A percentile compares a stretch with the other conserved stretches of the same genome.
These are phyloP conservation scores for Elongisporangium undulatum DNA, from an alignment of 352 stramenopile genomes.

Conservation along the genomic window DNA sequence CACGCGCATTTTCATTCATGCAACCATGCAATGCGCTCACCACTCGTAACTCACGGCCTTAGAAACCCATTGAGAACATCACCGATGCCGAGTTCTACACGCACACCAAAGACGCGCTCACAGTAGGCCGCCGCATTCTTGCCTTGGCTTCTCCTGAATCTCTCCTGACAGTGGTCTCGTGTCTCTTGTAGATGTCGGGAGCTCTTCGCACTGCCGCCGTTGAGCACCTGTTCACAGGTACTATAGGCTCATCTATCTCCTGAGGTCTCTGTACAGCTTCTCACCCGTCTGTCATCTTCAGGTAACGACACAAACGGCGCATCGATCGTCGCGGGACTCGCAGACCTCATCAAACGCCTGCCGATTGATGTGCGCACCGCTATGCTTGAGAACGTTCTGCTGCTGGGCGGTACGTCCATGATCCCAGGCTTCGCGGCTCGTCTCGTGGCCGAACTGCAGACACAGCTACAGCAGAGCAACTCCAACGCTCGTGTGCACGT, in stretches of 20 bases:
- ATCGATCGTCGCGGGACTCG: constrained; percentile 54
- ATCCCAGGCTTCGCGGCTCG: constrained; percentile 58
- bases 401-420: constrained; percentile 74
- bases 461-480: constrained; percentile 31
- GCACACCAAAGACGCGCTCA: constrained; percentile 24
- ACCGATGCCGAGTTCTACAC: constrained; percentile 46
- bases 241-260: neutral
- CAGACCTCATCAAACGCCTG: constrained; percentile 44
- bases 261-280: neutral
- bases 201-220: constrained; percentile 29
- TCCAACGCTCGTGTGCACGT: constrained; percentile 23
- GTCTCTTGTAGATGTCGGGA: constrained; percentile 27
- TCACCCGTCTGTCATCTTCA: neutral
- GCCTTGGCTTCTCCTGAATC: neutral
- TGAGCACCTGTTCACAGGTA: constrained; percentile 49
- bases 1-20: neutral
- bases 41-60: neutral
- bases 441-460: constrained; percentile 39
- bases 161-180: neutral
- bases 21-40: neutral
- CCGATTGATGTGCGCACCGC: constrained; percentile 61
- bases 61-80: constrained; percentile 31
- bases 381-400: constrained; percentile 72
- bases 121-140: constrained; percentile 15
- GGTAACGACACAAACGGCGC: constrained; percentile 30